Evolutionary conservation across 108 stramenopile species (phyloP), one percentile per base, ranked within the genome.

Genomic region (Skeletonema potamos): DNA sequence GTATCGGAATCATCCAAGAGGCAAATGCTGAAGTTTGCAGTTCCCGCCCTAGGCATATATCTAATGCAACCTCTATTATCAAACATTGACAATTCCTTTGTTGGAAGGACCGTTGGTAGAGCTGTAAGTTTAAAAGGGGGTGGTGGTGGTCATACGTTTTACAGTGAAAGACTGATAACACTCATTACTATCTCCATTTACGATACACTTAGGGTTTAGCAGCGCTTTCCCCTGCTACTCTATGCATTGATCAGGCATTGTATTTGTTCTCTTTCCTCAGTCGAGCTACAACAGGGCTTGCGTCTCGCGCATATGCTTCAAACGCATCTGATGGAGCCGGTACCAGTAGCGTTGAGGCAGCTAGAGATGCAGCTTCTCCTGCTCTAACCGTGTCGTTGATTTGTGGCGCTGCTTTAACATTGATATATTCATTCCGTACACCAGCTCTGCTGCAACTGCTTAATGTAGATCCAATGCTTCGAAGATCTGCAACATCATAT

Each of bases 31-130:
- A 79, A 77, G 30, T 93, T 93, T 77, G 89, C 88, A 2, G 26
- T 90, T 9, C 92, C 92, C 2, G 92, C 92, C 0, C 70, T 93
- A 11, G 92, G 92, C 11, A 93, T 93, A 9, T 93, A 77, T 64
- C 70, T 93, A 4, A 74, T 86, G 3, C 85, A 87, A 65, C 92
- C 89, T 33, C 65, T 93, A 4, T 68, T 93, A 7, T 89, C 88
- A 32, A 93, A 93, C 63, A 93, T 93, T 61, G 92, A 93, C 69
- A 93, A 93, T 58, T 87, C 92, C 12, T 90, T 93, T 68, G 88
- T 93, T 11, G 92, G 92, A 30, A 80, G 82, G 57, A 89, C 88
- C 2, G 87, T 89, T 24, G 92, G 92, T 10, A 77, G 87, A 10
- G 54, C 54, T n/a, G n/a, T n/a, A n/a, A n/a, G n/a, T n/a, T n/a